Conservation (phyloP, 768 basidiomycete species). For the Podaxis sp. region DNA sequence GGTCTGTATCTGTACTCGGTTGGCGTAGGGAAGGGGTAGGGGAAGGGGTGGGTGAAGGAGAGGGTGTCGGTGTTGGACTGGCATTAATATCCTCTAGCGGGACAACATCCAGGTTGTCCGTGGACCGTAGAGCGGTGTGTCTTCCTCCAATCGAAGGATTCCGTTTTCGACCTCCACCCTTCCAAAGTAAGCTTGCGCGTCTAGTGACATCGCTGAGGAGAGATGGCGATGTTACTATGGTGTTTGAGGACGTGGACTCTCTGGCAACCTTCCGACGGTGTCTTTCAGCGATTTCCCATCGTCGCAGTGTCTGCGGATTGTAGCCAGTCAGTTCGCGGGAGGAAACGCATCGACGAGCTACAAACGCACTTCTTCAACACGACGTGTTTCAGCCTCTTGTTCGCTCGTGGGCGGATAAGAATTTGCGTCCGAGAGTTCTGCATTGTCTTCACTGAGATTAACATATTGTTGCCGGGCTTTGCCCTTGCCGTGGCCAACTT, state of each 20-base stretch:
- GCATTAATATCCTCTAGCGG: conserved; percentile 54
- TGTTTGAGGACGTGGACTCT: conserved; percentile 39
- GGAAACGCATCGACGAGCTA: not conserved
- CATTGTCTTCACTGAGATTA: conserved; percentile 20
- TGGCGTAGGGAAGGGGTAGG: not conserved
- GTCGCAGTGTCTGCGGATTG: conserved; percentile 59
- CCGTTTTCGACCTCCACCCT: conserved; percentile 35
- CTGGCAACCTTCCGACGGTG: conserved; percentile 73
- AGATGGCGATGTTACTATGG: conserved; percentile 35
- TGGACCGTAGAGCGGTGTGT: conserved; percentile 48
- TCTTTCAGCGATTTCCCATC: conserved; percentile 78
- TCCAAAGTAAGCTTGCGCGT: conserved; percentile 60
- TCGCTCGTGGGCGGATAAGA: conserved; percentile 70
- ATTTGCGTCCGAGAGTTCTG: conserved; percentile 17
- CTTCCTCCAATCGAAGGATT: conserved; percentile 31
- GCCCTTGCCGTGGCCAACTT: conserved; percentile 24
- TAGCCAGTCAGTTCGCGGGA: conserved; percentile 12
- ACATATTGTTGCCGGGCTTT: conserved; percentile 23
- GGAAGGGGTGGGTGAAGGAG: conserved; percentile 24
- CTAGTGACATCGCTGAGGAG: conserved; percentile 58
- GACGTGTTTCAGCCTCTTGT: conserved; percentile 64
- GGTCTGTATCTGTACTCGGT: not conserved
- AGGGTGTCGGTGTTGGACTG: conserved; percentile 40
- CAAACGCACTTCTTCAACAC: conserved; percentile 65
- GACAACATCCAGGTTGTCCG: conserved; percentile 53